Base-by-base conservation (phyloP, 768 basidiomycete species). In the Coprinopsis marcescibilis region DNA sequence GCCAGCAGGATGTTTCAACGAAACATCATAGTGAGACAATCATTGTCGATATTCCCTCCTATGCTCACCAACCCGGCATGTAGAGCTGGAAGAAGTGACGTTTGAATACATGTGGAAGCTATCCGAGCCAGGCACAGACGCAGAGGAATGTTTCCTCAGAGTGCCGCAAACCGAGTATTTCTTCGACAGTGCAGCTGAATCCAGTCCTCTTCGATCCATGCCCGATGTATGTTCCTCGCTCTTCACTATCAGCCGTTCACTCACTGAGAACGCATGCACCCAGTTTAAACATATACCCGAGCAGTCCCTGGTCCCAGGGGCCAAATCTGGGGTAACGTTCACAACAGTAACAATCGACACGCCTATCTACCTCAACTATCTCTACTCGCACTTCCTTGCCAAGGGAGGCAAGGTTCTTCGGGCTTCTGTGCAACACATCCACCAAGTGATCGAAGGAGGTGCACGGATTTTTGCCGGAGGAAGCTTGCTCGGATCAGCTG, bases 21-120 rank as follows among this genome's bases (percentile, higher is more conserved):
- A 33, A 43, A 13, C 42, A 43, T 3, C 49, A 52, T 15, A 26
- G 53, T 52, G 26, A 19, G 39, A 36, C 19, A 12, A 17, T 29
- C n/a, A 20, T 21, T 26, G 15, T n/a, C n/a, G n/a, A n/a, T n/a
- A n/a, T n/a, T n/a, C n/a, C n/a, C n/a, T n/a, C n/a, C n/a, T n/a
- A n/a, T n/a, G n/a, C n/a, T n/a, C n/a, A n/a, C n/a, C n/a, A n/a
- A n/a, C 36, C 51, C 48, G 14, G 32, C 21, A 23, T 4, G 25
- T 34, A 90, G 86, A 67, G 11, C 68, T 88, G 52, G 85, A 89
- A 57, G 65, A 73, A 45, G 81, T 80, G 49, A 90, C 87, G 1
- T 89, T 92, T 60, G 61, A 81, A n/a, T 67, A 64, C 3, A 78
- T 91, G 76, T 88, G 84, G 84, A 66, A 75, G 48, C 67, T 89